phyloP scores from a whole-genome alignment of 805 yeast genomes.

The Priceomyces castillae region DNA sequence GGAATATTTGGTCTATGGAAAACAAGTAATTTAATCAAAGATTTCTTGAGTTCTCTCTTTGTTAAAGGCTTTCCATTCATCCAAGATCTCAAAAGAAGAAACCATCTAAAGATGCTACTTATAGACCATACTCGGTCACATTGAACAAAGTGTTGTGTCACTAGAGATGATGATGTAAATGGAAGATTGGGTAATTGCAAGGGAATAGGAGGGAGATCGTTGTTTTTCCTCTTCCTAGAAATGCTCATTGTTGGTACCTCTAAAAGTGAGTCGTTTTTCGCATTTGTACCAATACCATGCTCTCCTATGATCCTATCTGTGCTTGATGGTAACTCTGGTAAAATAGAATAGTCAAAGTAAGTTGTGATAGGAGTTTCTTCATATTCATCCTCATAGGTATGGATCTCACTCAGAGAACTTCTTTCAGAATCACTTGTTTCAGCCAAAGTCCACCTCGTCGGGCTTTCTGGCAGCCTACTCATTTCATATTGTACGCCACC shows the following conservation, averaged over 20 bases:
- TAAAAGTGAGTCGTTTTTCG: background rate
- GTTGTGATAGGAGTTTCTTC: constrained; percentile 20
- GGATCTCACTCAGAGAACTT: constrained; percentile 6
- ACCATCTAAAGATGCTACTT: constrained; percentile 53
- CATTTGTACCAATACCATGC: background rate
- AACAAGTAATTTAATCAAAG: constrained; percentile 50
- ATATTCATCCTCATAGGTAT: constrained; percentile 5
- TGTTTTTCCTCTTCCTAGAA: constrained; percentile 14
- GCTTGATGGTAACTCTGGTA: constrained; percentile 31
- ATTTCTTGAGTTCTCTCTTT: constrained; percentile 49
- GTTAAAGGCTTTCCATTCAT: constrained; percentile 50
- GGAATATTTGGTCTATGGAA: constrained; percentile 49
- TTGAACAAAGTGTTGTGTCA: constrained; percentile 46
- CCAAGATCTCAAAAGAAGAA: constrained; percentile 51
- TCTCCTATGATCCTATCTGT: constrained; percentile 1
- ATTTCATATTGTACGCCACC: background rate
- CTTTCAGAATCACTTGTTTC: constrained; percentile 9
- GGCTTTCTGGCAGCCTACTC: constrained; percentile 5
- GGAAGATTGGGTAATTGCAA: constrained; percentile 55
- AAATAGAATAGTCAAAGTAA: constrained; percentile 32
- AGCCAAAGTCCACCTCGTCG: constrained; percentile 4
- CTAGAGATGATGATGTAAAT: constrained; percentile 49
- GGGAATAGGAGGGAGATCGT: constrained; percentile 44
- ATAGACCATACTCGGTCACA: constrained; percentile 49
- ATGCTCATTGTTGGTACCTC: background rate